Evolutionary conservation across 176 grass and related monocot genomes (phyloP).

Genomic region (Raddia guianensis): DNA sequence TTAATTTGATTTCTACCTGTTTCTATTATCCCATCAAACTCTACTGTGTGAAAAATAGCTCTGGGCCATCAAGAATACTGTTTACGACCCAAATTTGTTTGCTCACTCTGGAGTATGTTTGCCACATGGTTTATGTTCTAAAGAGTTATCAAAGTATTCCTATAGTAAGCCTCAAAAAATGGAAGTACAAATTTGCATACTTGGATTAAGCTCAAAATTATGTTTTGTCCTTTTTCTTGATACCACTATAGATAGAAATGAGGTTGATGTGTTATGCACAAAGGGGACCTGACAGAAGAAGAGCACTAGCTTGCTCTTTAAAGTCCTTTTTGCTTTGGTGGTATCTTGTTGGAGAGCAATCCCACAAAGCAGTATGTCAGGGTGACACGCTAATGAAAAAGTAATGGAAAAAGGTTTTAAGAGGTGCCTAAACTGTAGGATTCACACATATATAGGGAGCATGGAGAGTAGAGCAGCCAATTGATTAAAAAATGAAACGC

Average conservation of each 20-base stretch:
- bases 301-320: conserved; percentile 27
- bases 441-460: neutral
- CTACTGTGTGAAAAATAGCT: too few species aligned
- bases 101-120: too few species aligned
- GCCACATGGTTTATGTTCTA: too few species aligned
- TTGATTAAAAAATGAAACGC: neutral
- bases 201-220: too few species aligned
- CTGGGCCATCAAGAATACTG: too few species aligned
- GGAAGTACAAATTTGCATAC: too few species aligned
- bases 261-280: conserved; percentile 40
- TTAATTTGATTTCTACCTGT: too few species aligned
- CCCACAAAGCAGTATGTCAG: conserved; percentile 10
- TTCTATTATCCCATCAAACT: too few species aligned
- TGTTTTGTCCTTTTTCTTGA: neutral
- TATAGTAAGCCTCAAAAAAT: too few species aligned
- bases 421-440: neutral
- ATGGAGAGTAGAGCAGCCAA: neutral
- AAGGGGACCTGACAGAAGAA: conserved; percentile 6
- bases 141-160: too few species aligned
- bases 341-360: conserved; percentile 37
- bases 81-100: too few species aligned
- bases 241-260: conserved; percentile 25
- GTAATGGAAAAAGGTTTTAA: conserved; percentile 22
- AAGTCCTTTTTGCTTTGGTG: conserved; percentile 38
- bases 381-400: conserved; percentile 10